Evolutionary conservation across 1,139 yeast species (phyloP).

Genomic region (Yamadazyma oceani): DNA sequence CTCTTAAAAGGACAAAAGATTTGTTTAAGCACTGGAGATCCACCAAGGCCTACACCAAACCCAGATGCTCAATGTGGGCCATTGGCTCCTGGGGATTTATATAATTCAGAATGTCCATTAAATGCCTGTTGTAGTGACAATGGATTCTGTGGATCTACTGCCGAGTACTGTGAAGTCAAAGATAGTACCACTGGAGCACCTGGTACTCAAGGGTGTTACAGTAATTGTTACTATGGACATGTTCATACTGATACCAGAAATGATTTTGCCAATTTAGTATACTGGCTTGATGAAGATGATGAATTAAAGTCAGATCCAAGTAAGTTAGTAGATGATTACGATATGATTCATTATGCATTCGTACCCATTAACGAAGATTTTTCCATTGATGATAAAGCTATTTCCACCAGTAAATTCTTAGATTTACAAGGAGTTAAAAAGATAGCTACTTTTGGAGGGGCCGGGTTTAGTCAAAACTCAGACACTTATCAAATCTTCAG

Average conservation of each 20-base stretch:
- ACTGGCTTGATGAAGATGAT: conserved; percentile 18
- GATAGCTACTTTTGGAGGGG: conserved; percentile 19
- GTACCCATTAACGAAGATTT: conserved; percentile 15
- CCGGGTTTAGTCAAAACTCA: conserved; percentile 15
- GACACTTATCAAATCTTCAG: conserved; percentile 14
- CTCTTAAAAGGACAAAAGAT: conserved; percentile 13
- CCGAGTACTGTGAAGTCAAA: conserved; percentile 14
- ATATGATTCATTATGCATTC: conserved; percentile 19
- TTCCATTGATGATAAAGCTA: conserved; percentile 11
- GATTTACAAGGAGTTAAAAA: conserved; percentile 14
- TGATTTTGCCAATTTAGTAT: conserved; percentile 15
- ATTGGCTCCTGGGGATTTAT: conserved; percentile 16
- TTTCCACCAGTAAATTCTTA: conserved; percentile 10
- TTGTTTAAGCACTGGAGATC: conserved; percentile 16
- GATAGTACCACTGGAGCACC: conserved; percentile 11
- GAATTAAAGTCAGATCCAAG: conserved; percentile 12
- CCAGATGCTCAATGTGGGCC: conserved; percentile 19
- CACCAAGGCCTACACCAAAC: conserved; percentile 15
- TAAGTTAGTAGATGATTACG: conserved; percentile 6
- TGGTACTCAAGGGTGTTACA: conserved; percentile 17
- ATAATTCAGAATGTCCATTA: conserved; percentile 15
- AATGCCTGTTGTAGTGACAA: conserved; percentile 20
- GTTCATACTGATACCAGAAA: conserved; percentile 14
- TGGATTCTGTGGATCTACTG: conserved; percentile 17
- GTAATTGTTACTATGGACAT: conserved; percentile 20